Evolutionary conservation across 345 rosid species (phyloP).

Genomic region (thale cress (Arabidopsis thaliana)): TAIR10.1 NC_003074.8:21631501-21632000

Average conservation of each 20-base stretch:
- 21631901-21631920: conserved; percentile 29
- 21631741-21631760: conserved; percentile 70
- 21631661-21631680: conserved; percentile 93
- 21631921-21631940: conserved; percentile 9
- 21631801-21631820: conserved; percentile 46
- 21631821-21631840: conserved; percentile 46
- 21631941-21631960: conserved; percentile 11
- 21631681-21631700: conserved; percentile 95
- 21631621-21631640: conserved; percentile 78
- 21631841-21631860: conserved; percentile 33
- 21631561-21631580: conserved; percentile 57
- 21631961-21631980: conserved; percentile 19
- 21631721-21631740: conserved; percentile 70
- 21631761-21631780: conserved; percentile 38
- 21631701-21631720: conserved; percentile 77
- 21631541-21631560: conserved; percentile 62
- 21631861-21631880: background rate
- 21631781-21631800: conserved; percentile 36
- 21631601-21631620: conserved; percentile 74
- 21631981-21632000: conserved; percentile 6
- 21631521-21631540: conserved; percentile 62
- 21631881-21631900: conserved; percentile 21
- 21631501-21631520: conserved; percentile 75
- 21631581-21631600: conserved; percentile 80
- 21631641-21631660: conserved; percentile 82